Evolutionary conservation across 2,329 filamentous ascomycete species (phyloP), one percentile per base, ranked within the genome.

Genomic region (Cyclaneusma minus): DNA sequence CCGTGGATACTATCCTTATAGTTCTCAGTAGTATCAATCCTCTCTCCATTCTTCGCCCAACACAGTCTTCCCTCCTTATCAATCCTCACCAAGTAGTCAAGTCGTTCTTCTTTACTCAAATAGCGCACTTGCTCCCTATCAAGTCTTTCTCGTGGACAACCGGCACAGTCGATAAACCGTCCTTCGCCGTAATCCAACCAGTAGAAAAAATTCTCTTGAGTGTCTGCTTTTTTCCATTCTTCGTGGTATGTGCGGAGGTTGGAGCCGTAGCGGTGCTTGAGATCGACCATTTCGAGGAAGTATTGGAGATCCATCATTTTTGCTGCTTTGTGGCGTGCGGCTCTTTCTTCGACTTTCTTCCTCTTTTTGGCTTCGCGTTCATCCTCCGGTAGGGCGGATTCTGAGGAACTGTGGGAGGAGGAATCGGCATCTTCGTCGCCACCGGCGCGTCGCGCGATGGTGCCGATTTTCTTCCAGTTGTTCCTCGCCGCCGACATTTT

Each of bases 131-230:
- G 71, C 47, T 92, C 81, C 13, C 68, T 63, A 27, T 89, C 80
- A 5, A 93, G 56, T 9, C 70, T 60, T 32, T 80, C 74, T 18
- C 85, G 63, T 2, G 82, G 74, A 35, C 83, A 83, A 0, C 68
- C 63, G 3, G 70, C 64, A 8, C 87, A 55, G 35, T 87, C 76
- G 22, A 89, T 46, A 20, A 65, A 49, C 38, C 59, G 70, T 0
- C 85, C 85, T 25, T 75, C 74, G 4, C 85, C 85, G 31, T 78
- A 62, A 45, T 94, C 85, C 2, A 93, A 60, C 84, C 85, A 93
- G 52, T 84, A 87, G 49, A 93, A 93, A 61, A 85, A 94, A 45
- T 89, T 92, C 47, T 93, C 77, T 4, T 71, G 67, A 0, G 82
- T 87, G 15, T 79, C 60, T 2, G 69, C 59, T 33, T 65, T 68